phyloP scores from a whole-genome alignment of 768 basidiomycete species.

The Boletus rex-veris region DNA sequence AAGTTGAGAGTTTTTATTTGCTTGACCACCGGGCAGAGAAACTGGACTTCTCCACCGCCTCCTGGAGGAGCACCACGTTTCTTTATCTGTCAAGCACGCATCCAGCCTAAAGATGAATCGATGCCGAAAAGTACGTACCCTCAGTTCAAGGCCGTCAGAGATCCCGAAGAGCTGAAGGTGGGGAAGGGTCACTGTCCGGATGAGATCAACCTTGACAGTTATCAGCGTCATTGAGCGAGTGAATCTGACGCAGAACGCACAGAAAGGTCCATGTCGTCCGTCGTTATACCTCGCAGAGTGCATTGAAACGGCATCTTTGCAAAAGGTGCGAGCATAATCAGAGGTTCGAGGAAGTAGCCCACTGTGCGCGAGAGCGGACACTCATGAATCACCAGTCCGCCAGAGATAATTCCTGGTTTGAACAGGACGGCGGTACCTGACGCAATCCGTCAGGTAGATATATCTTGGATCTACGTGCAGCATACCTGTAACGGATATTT shows the following conservation, averaged over 20 bases:
- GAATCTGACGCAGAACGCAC: conserved; percentile 42
- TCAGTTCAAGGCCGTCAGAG: conserved; percentile 84
- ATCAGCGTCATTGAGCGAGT: conserved; percentile 1
- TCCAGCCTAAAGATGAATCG: not conserved
- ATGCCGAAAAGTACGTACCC: conserved; percentile 43
- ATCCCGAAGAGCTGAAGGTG: conserved; percentile 89
- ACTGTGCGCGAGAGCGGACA: conserved; percentile 86
- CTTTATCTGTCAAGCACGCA: conserved; percentile 61
- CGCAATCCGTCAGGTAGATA: not conserved
- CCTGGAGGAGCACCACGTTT: conserved; percentile 88
- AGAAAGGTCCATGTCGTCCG: conserved; percentile 88
- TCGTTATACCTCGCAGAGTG: conserved; percentile 86
- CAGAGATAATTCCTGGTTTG: conserved; percentile 88
- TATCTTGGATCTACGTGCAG: not conserved
- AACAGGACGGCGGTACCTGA: conserved; percentile 87
- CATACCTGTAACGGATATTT: conserved; percentile 93
- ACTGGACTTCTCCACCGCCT: conserved; percentile 92
- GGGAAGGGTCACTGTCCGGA: conserved; percentile 87
- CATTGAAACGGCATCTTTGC: conserved; percentile 82
- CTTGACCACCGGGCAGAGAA: conserved; percentile 89
- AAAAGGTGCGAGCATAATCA: conserved; percentile 90
- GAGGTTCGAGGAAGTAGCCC: conserved; percentile 91
- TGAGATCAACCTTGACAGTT: conserved; percentile 67
- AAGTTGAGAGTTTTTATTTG: conserved; percentile 92
- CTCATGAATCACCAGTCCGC: conserved; percentile 78